Conservation (phyloP, 2,329 filamentous ascomycete species). For the Trematosphaeria pertusa region DNA sequence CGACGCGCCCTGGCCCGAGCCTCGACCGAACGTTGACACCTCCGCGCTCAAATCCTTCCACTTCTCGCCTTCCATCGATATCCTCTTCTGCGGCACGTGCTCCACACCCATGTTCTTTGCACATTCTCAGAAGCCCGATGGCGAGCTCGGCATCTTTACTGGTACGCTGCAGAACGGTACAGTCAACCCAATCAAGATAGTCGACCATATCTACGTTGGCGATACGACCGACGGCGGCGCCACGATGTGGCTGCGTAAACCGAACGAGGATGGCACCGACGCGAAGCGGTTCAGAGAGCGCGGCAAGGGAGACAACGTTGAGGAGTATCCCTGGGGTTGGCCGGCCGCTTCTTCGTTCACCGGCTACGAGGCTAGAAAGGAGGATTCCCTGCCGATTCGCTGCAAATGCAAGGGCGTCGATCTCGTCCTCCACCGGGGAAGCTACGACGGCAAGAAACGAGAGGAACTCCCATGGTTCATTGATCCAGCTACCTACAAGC, state of each 20-base stretch:
- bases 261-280: constrained; percentile 42
- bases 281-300: constrained; percentile 24
- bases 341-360: constrained; percentile 20
- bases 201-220: constrained; percentile 54
- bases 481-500: constrained; percentile 53
- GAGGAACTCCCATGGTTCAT: constrained; percentile 53
- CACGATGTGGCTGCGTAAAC: constrained; percentile 53
- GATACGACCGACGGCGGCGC: constrained; percentile 63
- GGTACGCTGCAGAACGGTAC: constrained; percentile 48
- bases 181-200: constrained; percentile 35
- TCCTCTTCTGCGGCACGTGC: constrained; percentile 56
- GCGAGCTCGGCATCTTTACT: constrained; percentile 45
- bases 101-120: constrained; percentile 55
- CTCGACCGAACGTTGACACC: constrained; percentile 34
- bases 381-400: constrained; percentile 45
- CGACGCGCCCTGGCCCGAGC: constrained; percentile 49
- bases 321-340: constrained; percentile 43
- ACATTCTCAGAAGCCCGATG: constrained; percentile 16
- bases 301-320: constrained; percentile 14
- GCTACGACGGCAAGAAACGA: constrained; percentile 30
- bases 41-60: constrained; percentile 46
- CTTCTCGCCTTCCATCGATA: constrained; percentile 42
- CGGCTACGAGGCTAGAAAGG: constrained; percentile 16
- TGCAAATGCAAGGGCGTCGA: constrained; percentile 59
- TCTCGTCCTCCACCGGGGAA: constrained; percentile 47